Base-by-base conservation (phyloP, 495 filamentous ascomycete species). In the Xylaria intraflava region DNA sequence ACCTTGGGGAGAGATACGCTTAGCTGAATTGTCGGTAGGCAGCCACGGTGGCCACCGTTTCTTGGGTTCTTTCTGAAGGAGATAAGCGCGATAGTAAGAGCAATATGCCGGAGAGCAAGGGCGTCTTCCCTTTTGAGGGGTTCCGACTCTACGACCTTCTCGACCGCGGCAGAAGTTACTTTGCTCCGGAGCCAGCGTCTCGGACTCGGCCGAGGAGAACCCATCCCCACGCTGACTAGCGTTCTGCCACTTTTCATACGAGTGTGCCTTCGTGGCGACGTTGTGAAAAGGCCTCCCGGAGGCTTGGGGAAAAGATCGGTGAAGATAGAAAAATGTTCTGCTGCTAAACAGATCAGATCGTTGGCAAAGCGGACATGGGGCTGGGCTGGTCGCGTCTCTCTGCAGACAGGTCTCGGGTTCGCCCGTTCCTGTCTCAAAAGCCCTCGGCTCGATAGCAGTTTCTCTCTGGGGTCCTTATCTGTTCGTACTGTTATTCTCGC, bases 21-120 rank as follows among this genome's bases (percentile, higher is more conserved):
- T 10, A 53, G 19, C 20, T n/a, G 16, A 12, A 7, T 20, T 19
- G 39, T 30, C 16, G 1, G 31, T 22, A 5, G 30, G 16, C 14
- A 11, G 39, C 14, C 16, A 40, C 50, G 16, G 64, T 60, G 59
- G 27, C 51, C 58, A 56, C 58, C 50, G 56, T 44, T 38, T 53
- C 59, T 64, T 58, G 69, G 69, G 67, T 70, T 68, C 68, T 74
- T 74, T 78, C 73, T 76, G 72, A 76, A 76, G 73, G 75, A 74
- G 75, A 76, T 61, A 78, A 75, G 72, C 72, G 73, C 69, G 73
- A 78, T 78, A 76, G 75, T 76, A 76, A 76, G 75, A 51, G 68
- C 70, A 62, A 66, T 46, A 65, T 72, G 67, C 67, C 64, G 51
- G 62, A 60, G 33, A 51, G 46, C 20, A 44, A 41, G 43, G 31